Conservation (phyloP, 2,329 filamentous ascomycete genomes). For the Diatrype stigma region DNA sequence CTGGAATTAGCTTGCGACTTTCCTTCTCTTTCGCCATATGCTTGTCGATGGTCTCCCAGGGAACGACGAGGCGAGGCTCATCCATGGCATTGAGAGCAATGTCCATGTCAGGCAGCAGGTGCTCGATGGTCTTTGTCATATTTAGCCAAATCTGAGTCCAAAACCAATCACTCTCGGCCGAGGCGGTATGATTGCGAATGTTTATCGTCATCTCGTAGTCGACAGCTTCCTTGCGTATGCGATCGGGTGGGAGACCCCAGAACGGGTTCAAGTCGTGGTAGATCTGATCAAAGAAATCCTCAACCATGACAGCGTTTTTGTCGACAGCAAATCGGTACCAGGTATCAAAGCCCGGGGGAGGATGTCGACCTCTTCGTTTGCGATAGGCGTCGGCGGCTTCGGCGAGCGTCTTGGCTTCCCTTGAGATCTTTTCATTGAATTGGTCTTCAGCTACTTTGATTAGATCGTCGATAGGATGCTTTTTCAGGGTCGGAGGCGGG, state of each 20-base stretch:
- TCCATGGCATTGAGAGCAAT: slow-evolving; percentile 65
- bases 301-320: slow-evolving; percentile 39
- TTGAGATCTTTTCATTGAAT: slow-evolving; percentile 35
- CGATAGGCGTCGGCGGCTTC: slow-evolving; percentile 43
- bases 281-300: slow-evolving; percentile 50
- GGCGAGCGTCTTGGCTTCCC: slow-evolving; percentile 38
- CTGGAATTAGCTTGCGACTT: slow-evolving; percentile 38
- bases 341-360: slow-evolving; percentile 44
- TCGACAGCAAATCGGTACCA: slow-evolving; percentile 43
- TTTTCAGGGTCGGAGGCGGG: not conserved
- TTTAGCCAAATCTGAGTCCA: slow-evolving; percentile 55
- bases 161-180: slow-evolving; percentile 50
- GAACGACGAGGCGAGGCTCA: slow-evolving; percentile 59
- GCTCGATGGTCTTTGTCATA: slow-evolving; percentile 49
- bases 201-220: slow-evolving; percentile 60
- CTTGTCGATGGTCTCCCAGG: slow-evolving; percentile 57
- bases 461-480: slow-evolving; percentile 42
- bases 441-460: slow-evolving; percentile 35
- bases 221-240: slow-evolving; percentile 48
- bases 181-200: slow-evolving; percentile 49
- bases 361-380: slow-evolving; percentile 42
- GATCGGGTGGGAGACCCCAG: slow-evolving; percentile 46
- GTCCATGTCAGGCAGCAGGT: slow-evolving; percentile 62
- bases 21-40: slow-evolving; percentile 50
- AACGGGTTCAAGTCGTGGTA: slow-evolving; percentile 50